Base-by-base conservation (phyloP, 805 yeast genomes). In the Ogataea angusta region DNA sequence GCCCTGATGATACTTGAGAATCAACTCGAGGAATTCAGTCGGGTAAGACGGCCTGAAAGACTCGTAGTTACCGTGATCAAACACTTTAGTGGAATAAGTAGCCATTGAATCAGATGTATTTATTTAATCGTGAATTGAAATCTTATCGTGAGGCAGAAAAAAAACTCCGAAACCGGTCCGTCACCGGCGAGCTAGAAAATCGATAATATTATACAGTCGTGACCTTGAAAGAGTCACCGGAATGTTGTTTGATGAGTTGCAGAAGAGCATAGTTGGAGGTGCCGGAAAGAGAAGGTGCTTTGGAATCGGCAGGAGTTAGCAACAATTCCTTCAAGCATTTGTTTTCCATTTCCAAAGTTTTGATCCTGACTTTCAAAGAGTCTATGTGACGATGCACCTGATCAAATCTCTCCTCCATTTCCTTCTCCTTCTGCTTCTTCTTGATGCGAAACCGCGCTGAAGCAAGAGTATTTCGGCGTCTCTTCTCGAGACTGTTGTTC, bases 21-120 rank as follows among this genome's bases (percentile, higher is more conserved):
- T 47, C 24, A 59, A 52, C 14, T 62, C 56, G 2, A 68, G 80
- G 32, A 81, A 69, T 13, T 56, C 50, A 5, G 50, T 54, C 0
- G 87, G 85, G 51, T 85, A 86, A 1, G 73, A 59, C 1, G 95
- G 93, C 33, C 95, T 64, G 42, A 76, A 75, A 14, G 62, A 55
- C 32, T 70, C 64, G 59, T 85, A 85, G 16, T 63, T 66, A 8
- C 62, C 53, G 1, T 84, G 67, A 38, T 75, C 62, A 55, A 75
- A 84, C 19, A 65, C 57, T 2, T 59, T 37, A 5, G 71, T 70
- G 1, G 81, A 66, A 52, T 72, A 83, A 2, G 84, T 71, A 0
- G 88, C 63, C 89, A 83, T 83, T 34, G 14, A 15, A 18, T 10
- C n/a, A 22, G 17, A 12, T 12, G 13, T 13, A 24, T n/a, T 13